A percentile compares a stretch with the other conserved stretches of the same genome.
Conservation (phyloP, 176 grass and related monocot species). For the Oryza rufipogon region DNA sequence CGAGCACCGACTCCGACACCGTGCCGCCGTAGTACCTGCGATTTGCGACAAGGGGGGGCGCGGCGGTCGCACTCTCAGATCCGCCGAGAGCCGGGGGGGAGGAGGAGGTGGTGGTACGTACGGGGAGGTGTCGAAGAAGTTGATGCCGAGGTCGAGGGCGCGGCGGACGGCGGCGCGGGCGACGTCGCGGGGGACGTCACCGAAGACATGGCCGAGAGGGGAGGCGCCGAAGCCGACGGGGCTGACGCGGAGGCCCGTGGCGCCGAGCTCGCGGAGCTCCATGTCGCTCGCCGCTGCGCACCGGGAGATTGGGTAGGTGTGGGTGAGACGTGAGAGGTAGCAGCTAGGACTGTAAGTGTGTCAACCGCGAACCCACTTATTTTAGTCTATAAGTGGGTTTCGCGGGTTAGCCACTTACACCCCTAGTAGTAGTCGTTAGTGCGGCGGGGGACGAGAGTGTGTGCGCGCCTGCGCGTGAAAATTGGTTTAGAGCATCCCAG, state of each 20-base stretch:
- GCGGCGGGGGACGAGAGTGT: no score
- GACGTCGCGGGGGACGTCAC: slow-evolving; percentile 52
- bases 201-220: slow-evolving; percentile 81
- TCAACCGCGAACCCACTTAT: no score
- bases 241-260: slow-evolving; percentile 72
- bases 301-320: background rate
- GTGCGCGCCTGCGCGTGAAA: no score
- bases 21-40: slow-evolving; percentile 82
- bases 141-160: slow-evolving; percentile 80
- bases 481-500: no score
- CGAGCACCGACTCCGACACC: slow-evolving; percentile 80
- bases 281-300: slow-evolving; percentile 30
- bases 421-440: no score
- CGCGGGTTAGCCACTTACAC: no score
- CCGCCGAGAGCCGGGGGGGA: background rate
- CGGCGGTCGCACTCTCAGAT: background rate
- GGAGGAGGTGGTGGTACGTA: background rate
- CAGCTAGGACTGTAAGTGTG: no score
- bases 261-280: slow-evolving; percentile 74
- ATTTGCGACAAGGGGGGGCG: background rate
- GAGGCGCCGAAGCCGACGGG: slow-evolving; percentile 84
- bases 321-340: no score
- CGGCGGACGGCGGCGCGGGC: slow-evolving; percentile 74
- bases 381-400: no score
- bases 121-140: slow-evolving; percentile 99